Base-by-base conservation (phyloP, 2,329 filamentous ascomycete genomes). In the Metarhizium anisopliae region DNA sequence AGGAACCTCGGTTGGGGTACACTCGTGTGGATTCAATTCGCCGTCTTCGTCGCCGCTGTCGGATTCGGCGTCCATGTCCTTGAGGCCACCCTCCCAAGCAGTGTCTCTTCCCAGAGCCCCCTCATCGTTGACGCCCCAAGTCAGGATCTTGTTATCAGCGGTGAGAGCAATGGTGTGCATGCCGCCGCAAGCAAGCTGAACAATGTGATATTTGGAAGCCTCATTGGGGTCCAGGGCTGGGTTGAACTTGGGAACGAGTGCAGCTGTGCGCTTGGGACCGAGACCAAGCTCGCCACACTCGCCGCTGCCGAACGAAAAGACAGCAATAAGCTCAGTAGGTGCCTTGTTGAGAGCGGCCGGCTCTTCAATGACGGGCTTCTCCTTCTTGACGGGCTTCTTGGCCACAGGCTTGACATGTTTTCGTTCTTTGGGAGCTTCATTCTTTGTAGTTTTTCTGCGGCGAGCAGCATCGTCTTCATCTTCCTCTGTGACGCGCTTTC, bases 41-140 rank as follows among this genome's bases (percentile, higher is more conserved):
- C 84, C 83, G 13, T 81, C 80, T 51, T 85, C 79, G n/a, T 83
- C 79, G 8, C 76, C 78, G 8, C 78, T 79, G 20, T 80, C 81
- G 14, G 77, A 76, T 11, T 43, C 43, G 11, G n/a, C 49, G 42
- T 82, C 81, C 57, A 77, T 73, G 54, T 84, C 81, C 55, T 81
- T 77, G 35, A 81, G 70, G 18, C 83, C 83, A 51, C 86, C 86
- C 2, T 86, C 81, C 78, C 84, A 86, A 13, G 73, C 74, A 3
- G 87, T 92, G 66, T 89, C 81, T 66, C 90, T 80, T 47, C 90
- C 90, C 42, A 95, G 79, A 8, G 90, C 88, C 59, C 87, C 87
- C 66, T 91, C 85, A 66, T 95, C 90, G 67, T 94, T 94, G 62
- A 94, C 89, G 54, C 90, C 90, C 90, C 90, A 95, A 32, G 88